Base-by-base conservation (phyloP, 805 yeast species). In the Monosporozyma yasuniensis region DNA sequence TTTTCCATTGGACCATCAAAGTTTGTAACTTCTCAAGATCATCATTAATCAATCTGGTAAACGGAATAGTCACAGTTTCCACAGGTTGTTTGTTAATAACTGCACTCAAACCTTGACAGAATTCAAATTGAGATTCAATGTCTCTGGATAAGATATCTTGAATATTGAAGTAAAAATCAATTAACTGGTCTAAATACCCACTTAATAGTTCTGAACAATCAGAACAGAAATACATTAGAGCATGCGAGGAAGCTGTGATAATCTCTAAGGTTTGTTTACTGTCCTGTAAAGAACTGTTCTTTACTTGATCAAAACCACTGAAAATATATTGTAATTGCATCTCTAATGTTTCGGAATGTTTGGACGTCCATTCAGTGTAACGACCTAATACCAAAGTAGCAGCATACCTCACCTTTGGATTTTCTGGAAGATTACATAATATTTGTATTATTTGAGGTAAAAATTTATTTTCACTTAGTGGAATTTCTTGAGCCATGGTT, bases 301-400 rank as follows among this genome's bases (percentile, higher is more conserved):
- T 41, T 1, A 48, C 47, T 38, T 51, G 46, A 50, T 72, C 70
- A 59, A 88, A 84, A 0, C 96, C 96, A 52, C 73, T 75, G 50
- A 84, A 84, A 54, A 95, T 87, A 64, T 89, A 93, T 54, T 84
- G 81, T 50, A 93, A 74, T 65, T 90, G 96, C 45, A 81, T 76
- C 65, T 87, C 93, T 52, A 95, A 72, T 58, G 74, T 84, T 53
- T 85, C 83, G 4, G 95, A 89, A 67, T 93, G 95, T 56, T 80
- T 76, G 3, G 89, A 72, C 0, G 98, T 87, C 97, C 99, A 93
- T 68, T 85, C 88, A 1, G 98, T 87, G 66, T 93, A 93, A 59
- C 99, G 76, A n/a, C 99, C 98, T 39, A 93, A 71, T 1, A 93
- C 96, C 61, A 93, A 74, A 0, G 96, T 88, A 1, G 96, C 89